Evolutionary conservation across 495 filamentous ascomycete species (phyloP), one percentile per base, ranked within the genome.

Genomic region (Daldinia bambusicola): DNA sequence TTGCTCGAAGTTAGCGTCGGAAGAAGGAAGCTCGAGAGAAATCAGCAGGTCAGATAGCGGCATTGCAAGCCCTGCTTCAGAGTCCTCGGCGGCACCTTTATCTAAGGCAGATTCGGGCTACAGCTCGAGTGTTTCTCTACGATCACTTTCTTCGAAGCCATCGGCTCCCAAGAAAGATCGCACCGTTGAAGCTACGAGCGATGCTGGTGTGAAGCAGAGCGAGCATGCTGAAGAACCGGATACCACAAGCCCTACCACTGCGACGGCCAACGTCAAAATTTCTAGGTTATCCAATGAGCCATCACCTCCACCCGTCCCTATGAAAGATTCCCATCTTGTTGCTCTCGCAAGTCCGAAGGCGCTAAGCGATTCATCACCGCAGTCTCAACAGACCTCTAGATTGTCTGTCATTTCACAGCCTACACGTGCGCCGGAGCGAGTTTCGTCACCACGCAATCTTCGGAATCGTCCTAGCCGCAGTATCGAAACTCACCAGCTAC

Each of bases 21-120:
- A 71, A 14, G 30, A 41, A 20, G 52, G 31, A 38, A 50, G 50
- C 16, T 57, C 57, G 20, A 59, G 36, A 14, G 74, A 69, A 36
- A 69, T 84, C 2, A 70, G 58, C 9, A 78, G 82, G 63, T 80
- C 79, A 3, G 82, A 85, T 57, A 85, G 82, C 41, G 83, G 80
- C 7, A 79, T 84, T 48, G 70, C 81, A 0, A 82, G 79, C 62
- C 77, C 81, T 0, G 66, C 66, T 4, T 76, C 80, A 2, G 79
- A 82, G 20, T 60, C 31, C 20, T 70, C 76, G 2, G 76, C 78
- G 36, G 83, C 82, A 40, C 74, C 80, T 10, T 66, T 86, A 16
- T 79, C 83, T 7, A 87, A 87, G 51, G 84, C 84, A 32, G 85
- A 88, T 61, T 86, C 83, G n/a, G 86, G 86, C 18, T 88, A 88